Evolutionary conservation across 306 rosid genomes (phyloP), one percentile per base, ranked within the genome.

Genomic region (Cicer bijugum): DNA sequence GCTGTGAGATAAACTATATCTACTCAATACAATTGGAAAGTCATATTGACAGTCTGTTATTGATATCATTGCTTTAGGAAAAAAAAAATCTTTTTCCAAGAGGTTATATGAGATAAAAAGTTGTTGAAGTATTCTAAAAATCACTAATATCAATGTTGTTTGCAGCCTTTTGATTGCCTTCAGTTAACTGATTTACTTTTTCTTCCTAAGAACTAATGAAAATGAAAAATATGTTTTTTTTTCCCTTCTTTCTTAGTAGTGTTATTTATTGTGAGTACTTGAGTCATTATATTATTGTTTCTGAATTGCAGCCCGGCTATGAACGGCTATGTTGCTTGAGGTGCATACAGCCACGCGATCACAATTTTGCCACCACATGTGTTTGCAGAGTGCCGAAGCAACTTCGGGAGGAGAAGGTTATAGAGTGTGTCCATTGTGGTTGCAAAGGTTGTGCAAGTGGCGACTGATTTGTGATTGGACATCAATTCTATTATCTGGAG

Each of bases 331-430:
- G 97, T 65, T 93, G 98, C 88, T 69, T 93, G 69, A 81, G 93
- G 75, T 93, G 98, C 90, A 93, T 93, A 43, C 97, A 90, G 78
- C 93, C 98, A 4, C 89, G 98, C 19, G 90, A 93, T 80, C 97
- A 93, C 82, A 93, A 93, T 80, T 93, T 86, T 78, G 93, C 90
- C 11, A 93, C 97, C 8, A 90, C 98, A 3, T 93, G 96, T 1
- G 93, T 90, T 55, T 93, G 97, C 69, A 91, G 98, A 56, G 98
- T 93, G 40, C 98, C 98, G 10, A 87, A 89, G 83, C 88, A 93
- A 61, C 82, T 90, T 8, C 86, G 98, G 84, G 96, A 90, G 83
- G 98, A 89, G 81, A 92, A 92, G 81, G 90, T 89, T 14, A 85
- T 90, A 2, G 98, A 90, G 82, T 92, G 97, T 55, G 98, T 92